Evolutionary conservation across 495 filamentous ascomycete genomes (phyloP), one percentile per base, ranked within the genome.

Genomic region (Apodospora peruviana): DNA sequence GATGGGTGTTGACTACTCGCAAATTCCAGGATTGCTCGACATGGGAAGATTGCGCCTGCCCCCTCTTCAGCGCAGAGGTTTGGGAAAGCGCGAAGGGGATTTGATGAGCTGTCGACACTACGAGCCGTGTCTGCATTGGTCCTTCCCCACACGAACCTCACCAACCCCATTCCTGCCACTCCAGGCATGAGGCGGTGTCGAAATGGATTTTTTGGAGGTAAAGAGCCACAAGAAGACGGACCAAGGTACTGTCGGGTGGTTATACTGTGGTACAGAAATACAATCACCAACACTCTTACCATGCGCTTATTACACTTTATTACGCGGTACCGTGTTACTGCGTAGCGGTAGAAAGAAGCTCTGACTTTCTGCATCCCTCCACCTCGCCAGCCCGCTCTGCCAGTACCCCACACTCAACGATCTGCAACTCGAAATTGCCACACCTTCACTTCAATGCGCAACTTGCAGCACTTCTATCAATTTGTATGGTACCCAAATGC

Each of bases 41-140:
- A 7, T 32, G 27, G n/a, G 27, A 32, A 14, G 14, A 32, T 32
- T 14, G 14, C 7, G 27, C 27, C 7, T 7, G 27, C 14, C 7
- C 27, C 27, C 27, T 7, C 27, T 32, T 7, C 7, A 32, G 27
- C 7, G 27, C 7, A 32, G 27, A n/a, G 37, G 37, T 18, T 40
- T 40, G 37, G 12, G 37, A 40, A 32, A 7, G 27, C 14, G 27
- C 14, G 14, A 40, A 37, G 37, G 37, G 19, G 48, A 48, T 45
- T 43, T 38, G 52, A 56, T 43, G 47, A 47, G 42, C 40, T 45
- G 46, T 20, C 37, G 20, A 52, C 53, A 55, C 59, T 56, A 63
- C 50, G 54, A 60, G 57, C 60, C 60, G 60, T 54, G 52, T 49
- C 45, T 58, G 55, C 55, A 58, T 55, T 42, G 35, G 20, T n/a